Evolutionary conservation across 2,329 filamentous ascomycete species (phyloP), one percentile per base, ranked within the genome.

Genomic region (Colletotrichum euphorbiae): DNA sequence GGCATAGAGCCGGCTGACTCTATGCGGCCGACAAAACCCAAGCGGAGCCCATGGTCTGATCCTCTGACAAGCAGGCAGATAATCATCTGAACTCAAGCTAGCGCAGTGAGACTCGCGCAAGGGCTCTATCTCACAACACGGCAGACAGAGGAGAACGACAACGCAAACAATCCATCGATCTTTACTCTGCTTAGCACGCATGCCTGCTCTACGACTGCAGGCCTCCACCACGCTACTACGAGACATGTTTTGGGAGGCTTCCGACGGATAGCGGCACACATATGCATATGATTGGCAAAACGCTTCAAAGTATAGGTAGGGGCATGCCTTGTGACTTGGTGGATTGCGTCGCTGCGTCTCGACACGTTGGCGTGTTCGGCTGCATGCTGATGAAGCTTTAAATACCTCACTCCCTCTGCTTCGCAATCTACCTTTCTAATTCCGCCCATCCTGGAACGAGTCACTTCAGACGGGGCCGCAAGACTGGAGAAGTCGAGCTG

Each of bases 41-140:
- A 54, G 61, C 61, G 61, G 66, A 69, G 66, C 46, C 36, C 28
- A 69, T 69, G 66, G 61, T 69, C 66, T 69, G 66, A 66, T 66
- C 33, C 66, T 66, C 46, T 45, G 31, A 65, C 60, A 54, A 38
- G 33, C 24, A 17, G 21, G 55, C 40, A 64, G 24, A 21, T 48
- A 66, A 56, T 45, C 40, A 38, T 42, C 31, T 69, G 66, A 61
- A 60, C 40, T 60, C 17, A 15, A 55, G 61, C 61, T 57, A 60
- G 61, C 55, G 62, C 42, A 19, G 31, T 56, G 55, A 69, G 65
- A 60, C 55, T 54, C 42, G 54, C 46, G 24, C n/a, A 61, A 56
- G 55, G 33, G 45, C 55, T 43, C 33, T 40, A 55, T 60, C 48
- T 45, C 55, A 60, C 33, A 57, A 54, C 31, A 45, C 36, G 21